phyloP scores from a whole-genome alignment of 2,329 filamentous ascomycete genomes.

The Alternaria dauci region DNA sequence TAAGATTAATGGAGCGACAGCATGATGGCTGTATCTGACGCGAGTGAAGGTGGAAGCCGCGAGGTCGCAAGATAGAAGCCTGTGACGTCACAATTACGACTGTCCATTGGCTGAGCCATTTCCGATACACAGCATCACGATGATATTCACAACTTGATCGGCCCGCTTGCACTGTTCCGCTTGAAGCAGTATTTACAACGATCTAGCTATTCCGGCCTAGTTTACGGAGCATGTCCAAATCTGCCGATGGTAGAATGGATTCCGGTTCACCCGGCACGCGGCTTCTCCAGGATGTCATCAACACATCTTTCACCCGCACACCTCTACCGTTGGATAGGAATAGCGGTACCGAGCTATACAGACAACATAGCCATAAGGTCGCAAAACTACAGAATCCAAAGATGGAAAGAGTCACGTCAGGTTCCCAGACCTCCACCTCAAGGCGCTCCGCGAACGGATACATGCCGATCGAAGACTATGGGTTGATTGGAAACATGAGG shows the following conservation, averaged over 20 bases:
- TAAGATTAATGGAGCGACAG: background rate
- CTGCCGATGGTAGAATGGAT: constrained; percentile 6
- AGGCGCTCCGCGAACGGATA: constrained; percentile 38
- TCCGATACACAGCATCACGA: constrained; percentile 5
- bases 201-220: constrained; percentile 13
- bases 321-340: constrained; percentile 14
- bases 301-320: constrained; percentile 13
- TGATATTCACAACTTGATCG: constrained; percentile 5
- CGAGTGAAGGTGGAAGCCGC: background rate
- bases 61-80: background rate
- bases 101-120: constrained; percentile 11
- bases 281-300: constrained; percentile 22
- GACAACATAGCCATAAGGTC: constrained; percentile 16
- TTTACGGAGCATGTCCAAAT: constrained; percentile 17
- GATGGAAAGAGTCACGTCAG: constrained; percentile 16
- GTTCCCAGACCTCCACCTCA: constrained; percentile 22
- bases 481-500: constrained; percentile 81
- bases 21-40: background rate
- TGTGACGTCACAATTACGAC: constrained; percentile 18
- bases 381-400: constrained; percentile 25
- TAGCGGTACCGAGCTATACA: constrained; percentile 20
- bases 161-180: constrained; percentile 4
- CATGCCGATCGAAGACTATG: constrained; percentile 70
- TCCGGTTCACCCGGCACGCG: constrained; percentile 13
- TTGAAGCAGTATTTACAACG: constrained; percentile 9